Evolutionary conservation across 768 basidiomycete genomes (phyloP), one percentile per base, ranked within the genome.

Genomic region (Hericium alpestre): DNA sequence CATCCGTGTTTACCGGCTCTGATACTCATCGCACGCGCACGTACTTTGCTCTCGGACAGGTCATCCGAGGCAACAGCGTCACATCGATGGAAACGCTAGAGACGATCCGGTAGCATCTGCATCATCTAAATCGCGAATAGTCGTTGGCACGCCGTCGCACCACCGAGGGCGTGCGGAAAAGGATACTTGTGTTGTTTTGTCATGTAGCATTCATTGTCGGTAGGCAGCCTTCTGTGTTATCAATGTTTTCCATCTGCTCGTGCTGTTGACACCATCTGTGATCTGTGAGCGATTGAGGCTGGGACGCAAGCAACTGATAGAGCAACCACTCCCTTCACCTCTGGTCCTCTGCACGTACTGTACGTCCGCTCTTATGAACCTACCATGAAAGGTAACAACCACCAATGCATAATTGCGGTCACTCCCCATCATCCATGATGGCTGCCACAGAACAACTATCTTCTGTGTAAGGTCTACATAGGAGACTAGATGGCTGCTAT

Each of bases 61-160:
- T 97, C 63, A 90, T 98, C 65, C 89, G 94, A 43, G 94, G 94
- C 51, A 97, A 95, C 75, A 94, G 90, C 58, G 92, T 98, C 48
- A 92, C 92, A 55, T 92, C 90, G 58, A 94, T 96, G 88, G 94
- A 97, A 71, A 87, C 81, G 20, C 67, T 90, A 54, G 90, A 91
- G 69, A 76, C 83, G 23, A 78, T 77, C 22, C 76, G 79, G 61
- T 71, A 59, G 53, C 38, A 20, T 41, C 23, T 22, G n/a, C 43
- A 3, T 46, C n/a, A 9, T n/a, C 43, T 2, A 7, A 5, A 32
- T 32, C 32, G 8, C 32, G 32, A 7, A 9, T 4, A 32, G 32
- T 32, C 32, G 9, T 1, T 32, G 32, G 32, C 32, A 32, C 32
- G 27, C 5, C 32, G 8, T 10, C 32, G 8, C 32, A 32, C 32